Evolutionary conservation across 257 asterid species (phyloP), one percentile per base, ranked within the genome.

Genomic region (Marsdenia floribunda): DNA sequence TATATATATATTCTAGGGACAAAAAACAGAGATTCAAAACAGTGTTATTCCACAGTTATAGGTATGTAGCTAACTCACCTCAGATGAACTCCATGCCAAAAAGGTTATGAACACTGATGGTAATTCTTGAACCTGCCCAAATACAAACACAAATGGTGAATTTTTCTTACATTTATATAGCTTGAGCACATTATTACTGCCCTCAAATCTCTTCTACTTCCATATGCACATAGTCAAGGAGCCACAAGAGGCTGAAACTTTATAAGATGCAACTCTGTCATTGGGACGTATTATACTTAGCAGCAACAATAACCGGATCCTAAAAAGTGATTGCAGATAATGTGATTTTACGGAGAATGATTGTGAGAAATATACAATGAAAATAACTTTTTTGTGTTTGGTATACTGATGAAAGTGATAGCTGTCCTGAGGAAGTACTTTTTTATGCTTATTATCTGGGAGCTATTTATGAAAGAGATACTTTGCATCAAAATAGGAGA

Each of bases 51-150:
- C 26, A 35, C 68, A 37, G 18, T 37, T 44, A 35, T 16, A 64
- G 16, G 50, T 65, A 38, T 61, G 50, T 37, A 54, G 35, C 38
- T 12, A 42, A 81, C 87, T 87, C 75, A 85, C 97, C 85, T 94
- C 99, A 40, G 96, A 89, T 78, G 87, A 61, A 87, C 97, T 86
- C 99, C 99, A 94, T 63, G 92, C 92, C 11, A 80, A 67, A 73
- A 92, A 94, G 7, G 97, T 90, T 77, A 90, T 81, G 91, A 88
- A 90, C 37, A 94, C 86, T 8, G 98, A 75, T 18, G 96, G 97
- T 38, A 85, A 70, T 76, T 90, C 94, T 69, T 87, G 96, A 66
- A 93, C 90, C 97, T 91, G 75, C 65, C 82, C 6, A n/a, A 44
- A 57, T 47, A 44, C 29, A 24, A 55, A 72, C 53, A 70, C 38